phyloP scores from a whole-genome alignment of 1,284 basidiomycete genomes.

The Gomphus bonarii region DNA sequence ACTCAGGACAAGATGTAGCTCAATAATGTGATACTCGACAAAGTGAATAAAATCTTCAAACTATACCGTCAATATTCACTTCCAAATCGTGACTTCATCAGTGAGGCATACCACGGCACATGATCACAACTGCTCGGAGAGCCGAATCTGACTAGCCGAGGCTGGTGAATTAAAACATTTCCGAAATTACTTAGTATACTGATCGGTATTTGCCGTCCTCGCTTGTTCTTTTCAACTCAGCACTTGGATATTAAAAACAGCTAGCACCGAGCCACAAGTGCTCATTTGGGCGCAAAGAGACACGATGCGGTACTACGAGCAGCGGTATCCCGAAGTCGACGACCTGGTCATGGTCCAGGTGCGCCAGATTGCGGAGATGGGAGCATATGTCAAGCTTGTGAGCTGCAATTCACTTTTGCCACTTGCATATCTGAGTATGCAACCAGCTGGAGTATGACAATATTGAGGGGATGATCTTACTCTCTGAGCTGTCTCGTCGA shows the following conservation, averaged over 20 bases:
- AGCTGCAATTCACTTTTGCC: slow-evolving; percentile 23
- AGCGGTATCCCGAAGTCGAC: slow-evolving; percentile 82
- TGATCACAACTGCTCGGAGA: neutral
- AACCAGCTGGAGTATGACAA: slow-evolving; percentile 94
- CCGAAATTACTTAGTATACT: neutral
- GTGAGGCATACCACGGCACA: neutral
- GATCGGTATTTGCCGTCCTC: neutral
- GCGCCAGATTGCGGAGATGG: slow-evolving; percentile 98
- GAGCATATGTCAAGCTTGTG: slow-evolving; percentile 97
- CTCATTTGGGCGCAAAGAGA: neutral
- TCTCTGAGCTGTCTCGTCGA: slow-evolving; percentile 92
- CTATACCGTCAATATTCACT: too few relatives aligned
- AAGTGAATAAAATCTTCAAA: too few relatives aligned
- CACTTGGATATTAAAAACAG: neutral
- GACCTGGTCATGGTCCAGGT: slow-evolving; percentile 99
- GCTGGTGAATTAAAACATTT: too few relatives aligned
- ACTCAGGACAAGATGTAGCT: too few relatives aligned
- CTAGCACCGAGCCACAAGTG: neutral
- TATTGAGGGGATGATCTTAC: slow-evolving; percentile 98
- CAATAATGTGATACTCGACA: too few relatives aligned
- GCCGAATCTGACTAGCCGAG: neutral
- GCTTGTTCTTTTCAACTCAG: neutral
- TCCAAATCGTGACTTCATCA: too few relatives aligned
- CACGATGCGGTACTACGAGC: slow-evolving; percentile 72
- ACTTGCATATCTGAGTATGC: neutral